Base-by-base conservation (phyloP, 106 monocot genomes). In the Platanthera zijinensis region DNA sequence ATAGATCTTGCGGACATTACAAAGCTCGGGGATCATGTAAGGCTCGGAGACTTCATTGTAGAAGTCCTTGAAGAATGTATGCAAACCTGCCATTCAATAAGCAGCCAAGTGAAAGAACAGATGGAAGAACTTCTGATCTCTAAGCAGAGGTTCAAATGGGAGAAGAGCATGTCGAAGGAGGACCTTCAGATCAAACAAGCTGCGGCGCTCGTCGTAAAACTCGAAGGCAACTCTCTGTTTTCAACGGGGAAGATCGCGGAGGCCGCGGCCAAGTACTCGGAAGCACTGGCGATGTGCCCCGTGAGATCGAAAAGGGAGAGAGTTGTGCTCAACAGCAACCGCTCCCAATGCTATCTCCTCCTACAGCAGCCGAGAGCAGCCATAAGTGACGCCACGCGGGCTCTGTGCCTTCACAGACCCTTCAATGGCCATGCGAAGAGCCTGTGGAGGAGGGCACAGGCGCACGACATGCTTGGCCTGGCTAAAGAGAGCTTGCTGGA, bases 311-410 rank as follows among this genome's bases (percentile, higher is more conserved):
- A 88, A 70, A 94, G 92, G 74, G 97, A 97, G 72, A 86, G 94
- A 80, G 94, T 92, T 18, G 91, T 97, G 1, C 74, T 97, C 51
- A 92, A 89, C 71, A 97, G 97, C 46, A 97, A 97, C 57, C 81
- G 97, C 52, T 89, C 97, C 49, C 97, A 97, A 73, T 97, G 97
- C 49, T 79, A 94, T 90, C 91, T 97, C 81, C 89, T 97, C 18
- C 76, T 97, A 62, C 97, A 94, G 80, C 94, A 94, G 52, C 97
- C 97, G 11, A 77, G 84, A 47, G 79, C 83, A 32, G 97, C 97
- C 47, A 90, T 94, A 46, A 97, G 97, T 75, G 94, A 97, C 84
- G 85, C 91, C 30, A 97, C 97, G 17, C 85, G 87, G 54, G 97
- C 97, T 57, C 77, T 94, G 48, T 97, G 84, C 57, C 87, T 94